Base-by-base conservation (phyloP, 1,284 basidiomycete species). In the Phenoliferia sp. region DNA sequence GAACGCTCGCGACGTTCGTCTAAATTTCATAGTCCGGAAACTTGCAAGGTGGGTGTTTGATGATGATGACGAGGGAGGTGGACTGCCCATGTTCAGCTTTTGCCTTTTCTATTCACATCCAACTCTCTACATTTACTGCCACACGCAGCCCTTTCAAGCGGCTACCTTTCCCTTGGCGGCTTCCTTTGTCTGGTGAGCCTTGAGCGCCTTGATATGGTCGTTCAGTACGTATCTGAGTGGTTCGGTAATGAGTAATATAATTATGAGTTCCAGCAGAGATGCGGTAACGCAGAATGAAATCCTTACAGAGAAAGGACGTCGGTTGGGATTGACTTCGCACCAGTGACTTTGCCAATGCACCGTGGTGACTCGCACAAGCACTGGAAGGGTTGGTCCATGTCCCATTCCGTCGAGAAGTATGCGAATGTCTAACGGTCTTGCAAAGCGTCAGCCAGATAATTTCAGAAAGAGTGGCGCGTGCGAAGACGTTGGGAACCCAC, bases 341-440 rank as follows among this genome's bases (percentile, higher is more conserved):
- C 82, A 7, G 68, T 62, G 39, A 83, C 79, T 32, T 69, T 73
- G 12, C 80, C 79, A 28, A 83, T 74, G 73, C 82, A 83, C n/a
- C 75, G 76, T 76, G 79, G 65, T 1, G 59, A 63, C 6, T 80
- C 81, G 75, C 87, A 88, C 39, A 77, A 72, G 77, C 87, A 88
- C 34, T 81, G 77, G 74, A 89, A 89, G 1, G 84, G 82, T 73
- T 86, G 85, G 17, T 82, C 85, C 87, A 88, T 88, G 63, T 85
- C 82, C 86, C 87, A 88, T 76, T 88, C 87, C 9, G 86, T 88
- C 70, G 83, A 84, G 19, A 87, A 87, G 76, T 88, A 88, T 76
- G 87, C 88, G 77, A 85, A 88, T 0, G 81, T 81, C 29, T 28
- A 56, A n/a, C 50, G 83, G 68, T 35, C 76, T n/a, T 54, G 10